Evolutionary conservation across 352 stramenopile genomes (phyloP), one percentile per base, ranked within the genome.

Genomic region (Globisporangium polare): DNA sequence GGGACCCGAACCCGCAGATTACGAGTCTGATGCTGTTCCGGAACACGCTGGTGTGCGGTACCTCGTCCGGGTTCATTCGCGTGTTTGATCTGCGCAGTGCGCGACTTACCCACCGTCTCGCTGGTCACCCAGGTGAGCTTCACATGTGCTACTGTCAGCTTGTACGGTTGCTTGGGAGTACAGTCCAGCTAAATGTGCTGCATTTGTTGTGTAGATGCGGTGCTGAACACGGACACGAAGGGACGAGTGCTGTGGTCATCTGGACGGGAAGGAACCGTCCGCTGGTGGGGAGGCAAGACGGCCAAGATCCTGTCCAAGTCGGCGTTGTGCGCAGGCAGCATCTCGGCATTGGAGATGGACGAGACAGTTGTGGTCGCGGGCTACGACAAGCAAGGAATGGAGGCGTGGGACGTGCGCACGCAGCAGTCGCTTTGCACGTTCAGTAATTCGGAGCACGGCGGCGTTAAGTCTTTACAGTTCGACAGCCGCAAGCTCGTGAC

Each of bases 271-370:
- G 87, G 87, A 20, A 86, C 80, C 17, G 79, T 96, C 52, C 85
- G 87, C 26, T 96, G 87, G 87, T 96, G 87, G 87, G 87, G 87
- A 43, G 87, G 87, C 37, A 96, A 96, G 61, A 92, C 78, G 15
- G 83, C 87, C 17, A 96, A 94, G 67, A 86, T 96, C 33, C 71
- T 94, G 59, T 76, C 77, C 51, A 96, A 94, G 67, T 96, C 87
- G 0, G 81, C 78, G 3, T 63, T 96, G 45, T 94, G 85, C 41
- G 72, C 88, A 58, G 87, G 87, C 20, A 65, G 69, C 5, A 89
- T 96, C 53, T 89, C 80, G 2, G 80, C 79, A 4, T 74, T 96
- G 5, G 86, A 96, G 65, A 96, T 96, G 87, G 87, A 96, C 63
- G 87, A 96, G 55, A 92, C 83, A 31, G 83, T 94, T 15, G 87